Evolutionary conservation across 2,329 filamentous ascomycete species (phyloP).

Genomic region (Emmonsia crescens): DNA sequence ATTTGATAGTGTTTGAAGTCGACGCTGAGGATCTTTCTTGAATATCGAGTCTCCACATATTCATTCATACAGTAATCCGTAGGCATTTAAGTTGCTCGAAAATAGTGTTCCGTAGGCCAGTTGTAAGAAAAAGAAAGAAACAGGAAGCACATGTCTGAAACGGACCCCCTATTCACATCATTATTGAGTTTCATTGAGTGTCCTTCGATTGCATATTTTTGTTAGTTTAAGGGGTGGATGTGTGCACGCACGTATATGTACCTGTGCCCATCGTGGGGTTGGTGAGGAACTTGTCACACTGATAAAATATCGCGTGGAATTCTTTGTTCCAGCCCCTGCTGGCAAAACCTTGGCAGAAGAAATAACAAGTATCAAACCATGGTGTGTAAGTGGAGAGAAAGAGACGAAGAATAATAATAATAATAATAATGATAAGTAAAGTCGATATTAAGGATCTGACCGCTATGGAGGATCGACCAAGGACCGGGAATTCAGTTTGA

Average conservation of each 20-base stretch:
- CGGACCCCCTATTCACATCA: neutral
- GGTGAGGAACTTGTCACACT: neutral
- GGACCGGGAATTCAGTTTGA: neutral
- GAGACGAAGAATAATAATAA: no score
- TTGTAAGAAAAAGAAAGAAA: neutral
- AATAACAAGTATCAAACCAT: neutral
- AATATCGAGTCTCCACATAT: no score
- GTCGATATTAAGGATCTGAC: neutral
- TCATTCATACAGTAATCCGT: neutral
- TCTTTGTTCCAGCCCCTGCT: neutral
- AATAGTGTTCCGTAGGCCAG: neutral
- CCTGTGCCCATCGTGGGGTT: neutral
- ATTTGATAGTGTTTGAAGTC: no score
- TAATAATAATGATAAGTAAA: neutral
- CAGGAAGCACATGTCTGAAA: neutral
- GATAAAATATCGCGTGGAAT: neutral
- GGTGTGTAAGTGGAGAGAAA: neutral
- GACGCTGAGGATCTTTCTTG: no score
- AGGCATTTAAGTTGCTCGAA: neutral
- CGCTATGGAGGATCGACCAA: neutral
- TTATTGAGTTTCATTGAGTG: neutral
- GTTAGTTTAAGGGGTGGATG: neutral
- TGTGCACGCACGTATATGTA: neutral
- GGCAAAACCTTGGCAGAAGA: neutral
- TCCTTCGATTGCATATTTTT: neutral